These are phyloP conservation scores for Telopea speciosissima DNA, from an alignment of 177 flowering plant genomes.

Conservation along the genomic window DNA sequence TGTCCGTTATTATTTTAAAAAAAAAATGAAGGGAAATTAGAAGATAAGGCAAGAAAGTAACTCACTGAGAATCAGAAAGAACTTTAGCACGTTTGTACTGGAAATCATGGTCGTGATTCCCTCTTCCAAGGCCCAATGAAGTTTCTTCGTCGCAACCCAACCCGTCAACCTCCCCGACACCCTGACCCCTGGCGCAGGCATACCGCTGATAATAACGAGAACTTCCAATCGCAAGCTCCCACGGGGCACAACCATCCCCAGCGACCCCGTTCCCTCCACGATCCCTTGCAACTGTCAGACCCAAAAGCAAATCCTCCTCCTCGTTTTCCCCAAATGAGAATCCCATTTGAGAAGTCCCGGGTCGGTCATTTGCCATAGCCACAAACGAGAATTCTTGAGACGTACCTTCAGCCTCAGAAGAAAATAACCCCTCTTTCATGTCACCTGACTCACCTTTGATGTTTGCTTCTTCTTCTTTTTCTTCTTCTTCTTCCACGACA, in stretches of 20 bases:
- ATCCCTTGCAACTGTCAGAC: conserved; percentile 11
- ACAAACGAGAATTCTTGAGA: conserved; percentile 4
- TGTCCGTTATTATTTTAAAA: neutral
- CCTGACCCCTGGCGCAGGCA: conserved; percentile 14
- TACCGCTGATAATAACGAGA: conserved; percentile 9
- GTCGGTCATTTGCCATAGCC: conserved; percentile 10
- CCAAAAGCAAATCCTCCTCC: conserved; percentile 6
- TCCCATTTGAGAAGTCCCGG: conserved; percentile 14
- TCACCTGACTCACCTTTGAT: neutral
- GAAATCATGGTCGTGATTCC: conserved; percentile 35
- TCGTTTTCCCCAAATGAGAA: neutral
- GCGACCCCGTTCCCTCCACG: conserved; percentile 5
- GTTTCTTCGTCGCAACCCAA: conserved; percentile 29
- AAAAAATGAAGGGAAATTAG: too few species aligned
- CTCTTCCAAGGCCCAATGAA: conserved; percentile 15
- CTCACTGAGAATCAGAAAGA: conserved; percentile 41
- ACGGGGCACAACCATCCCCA: conserved; percentile 7
- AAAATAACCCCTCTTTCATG: conserved; percentile 4
- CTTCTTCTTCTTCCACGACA: conserved; percentile 9
- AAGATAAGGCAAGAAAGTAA: neutral
- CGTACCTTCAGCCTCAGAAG: neutral
- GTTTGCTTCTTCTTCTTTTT: neutral
- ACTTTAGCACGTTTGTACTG: conserved; percentile 71
- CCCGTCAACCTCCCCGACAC: conserved; percentile 13
- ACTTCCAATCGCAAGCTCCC: conserved; percentile 20